A percentile compares a stretch with the other conserved stretches of the same genome.
Evolutionary conservation across 345 rosid genomes (phyloP).

Genomic region (Dipteronia sinensis): DNA sequence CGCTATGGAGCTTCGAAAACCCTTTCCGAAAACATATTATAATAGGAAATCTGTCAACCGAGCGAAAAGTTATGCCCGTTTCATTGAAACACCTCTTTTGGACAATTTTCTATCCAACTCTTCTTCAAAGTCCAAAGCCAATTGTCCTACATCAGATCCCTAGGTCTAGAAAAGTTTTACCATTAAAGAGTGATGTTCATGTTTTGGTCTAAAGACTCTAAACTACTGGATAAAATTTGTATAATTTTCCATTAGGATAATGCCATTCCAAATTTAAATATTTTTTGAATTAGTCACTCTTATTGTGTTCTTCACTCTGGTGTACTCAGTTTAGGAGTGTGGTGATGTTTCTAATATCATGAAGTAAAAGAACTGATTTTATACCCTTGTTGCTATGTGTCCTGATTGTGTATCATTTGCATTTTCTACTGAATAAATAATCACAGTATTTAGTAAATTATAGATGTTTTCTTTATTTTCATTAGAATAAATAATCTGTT

Average conservation of each 20-base stretch:
- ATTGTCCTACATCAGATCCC: too few species aligned
- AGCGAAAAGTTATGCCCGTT: too few species aligned
- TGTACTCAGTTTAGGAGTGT: background rate
- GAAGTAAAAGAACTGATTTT: constrained; percentile 13
- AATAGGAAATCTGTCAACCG: too few species aligned
- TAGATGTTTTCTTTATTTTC: constrained; percentile 10
- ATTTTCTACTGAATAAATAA: constrained; percentile 2
- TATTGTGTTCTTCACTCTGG: background rate
- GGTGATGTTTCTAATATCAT: constrained; percentile 8
- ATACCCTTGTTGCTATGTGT: background rate
- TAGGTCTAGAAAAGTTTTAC: background rate
- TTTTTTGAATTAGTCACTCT: background rate
- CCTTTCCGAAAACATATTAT: too few species aligned
- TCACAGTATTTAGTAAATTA: background rate
- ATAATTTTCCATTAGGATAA: background rate
- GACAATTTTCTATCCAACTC: too few species aligned
- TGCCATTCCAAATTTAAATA: background rate
- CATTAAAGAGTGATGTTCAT: background rate
- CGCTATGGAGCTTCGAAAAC: too few species aligned
- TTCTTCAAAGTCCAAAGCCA: too few species aligned
- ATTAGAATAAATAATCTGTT: constrained; percentile 18
- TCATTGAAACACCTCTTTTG: too few species aligned
- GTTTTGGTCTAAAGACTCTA: background rate
- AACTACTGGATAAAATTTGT: background rate
- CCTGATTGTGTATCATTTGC: background rate